These are phyloP conservation scores for Neurospora sp. DNA, from an alignment of 495 filamentous ascomycete species.

Conservation along the genomic window DNA sequence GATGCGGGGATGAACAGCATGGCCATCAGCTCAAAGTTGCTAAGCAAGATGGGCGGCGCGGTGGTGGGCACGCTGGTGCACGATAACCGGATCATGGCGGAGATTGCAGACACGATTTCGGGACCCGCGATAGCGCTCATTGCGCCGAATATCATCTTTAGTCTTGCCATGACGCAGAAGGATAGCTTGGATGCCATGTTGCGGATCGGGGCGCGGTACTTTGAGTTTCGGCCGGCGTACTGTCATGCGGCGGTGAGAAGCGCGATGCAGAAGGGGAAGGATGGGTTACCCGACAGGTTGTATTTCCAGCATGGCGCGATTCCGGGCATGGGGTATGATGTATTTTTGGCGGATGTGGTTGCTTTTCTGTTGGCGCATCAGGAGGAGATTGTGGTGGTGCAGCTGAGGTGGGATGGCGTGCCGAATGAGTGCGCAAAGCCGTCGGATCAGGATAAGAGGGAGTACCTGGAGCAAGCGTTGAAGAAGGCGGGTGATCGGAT, in stretches of 20 bases:
- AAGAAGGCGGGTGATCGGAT: conserved; percentile 17
- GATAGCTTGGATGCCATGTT: conserved; percentile 36
- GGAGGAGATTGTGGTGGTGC: conserved; percentile 41
- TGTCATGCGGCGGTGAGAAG: conserved; percentile 29
- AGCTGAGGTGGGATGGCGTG: conserved; percentile 45
- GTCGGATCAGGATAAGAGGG: conserved; percentile 29
- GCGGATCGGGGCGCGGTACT: conserved; percentile 41
- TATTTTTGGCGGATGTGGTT: conserved; percentile 35
- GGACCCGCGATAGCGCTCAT: conserved; percentile 26
- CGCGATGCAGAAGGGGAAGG: conserved; percentile 8
- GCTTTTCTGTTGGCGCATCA: conserved; percentile 33
- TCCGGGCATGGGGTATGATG: conserved; percentile 41
- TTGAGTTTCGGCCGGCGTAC: conserved; percentile 45
- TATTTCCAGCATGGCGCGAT: conserved; percentile 47
- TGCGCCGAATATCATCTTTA: conserved; percentile 41
- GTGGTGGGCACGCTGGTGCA: conserved; percentile 28
- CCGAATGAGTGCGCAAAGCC: conserved; percentile 34
- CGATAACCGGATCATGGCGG: conserved; percentile 17
- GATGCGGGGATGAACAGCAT: conserved; percentile 49
- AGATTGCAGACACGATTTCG: conserved; percentile 23
- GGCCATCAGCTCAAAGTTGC: conserved; percentile 28
- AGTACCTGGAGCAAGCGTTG: conserved; percentile 31
- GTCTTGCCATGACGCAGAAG: conserved; percentile 46
- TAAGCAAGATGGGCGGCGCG: conserved; percentile 27
- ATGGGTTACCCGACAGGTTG: conserved; percentile 28